Base-by-base conservation (phyloP, 2,329 filamentous ascomycete species). In the Raffaelea deltoideospora region DNA sequence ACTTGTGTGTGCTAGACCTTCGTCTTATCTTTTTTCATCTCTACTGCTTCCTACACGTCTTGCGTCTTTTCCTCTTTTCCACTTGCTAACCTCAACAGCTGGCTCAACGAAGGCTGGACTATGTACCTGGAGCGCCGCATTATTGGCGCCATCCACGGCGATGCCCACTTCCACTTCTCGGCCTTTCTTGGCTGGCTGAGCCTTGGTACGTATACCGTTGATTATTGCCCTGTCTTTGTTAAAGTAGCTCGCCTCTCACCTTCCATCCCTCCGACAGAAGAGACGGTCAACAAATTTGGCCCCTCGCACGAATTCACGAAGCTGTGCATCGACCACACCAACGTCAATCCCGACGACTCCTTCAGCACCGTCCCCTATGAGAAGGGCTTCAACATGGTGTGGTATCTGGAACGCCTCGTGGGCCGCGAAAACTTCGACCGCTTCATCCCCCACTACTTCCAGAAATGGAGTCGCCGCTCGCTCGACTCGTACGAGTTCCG, bases 401-500 rank as follows among this genome's bases (percentile, higher is more conserved):
- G 86, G 57, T 78, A 87, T 49, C 75, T 98, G 13, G 90, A 98
- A 50, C 79, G 79, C 33, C 64, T 94, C 2, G 69, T 96, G 4
- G 83, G 85, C 26, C 79, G 82, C 42, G 68, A 79, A n/a, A 80
- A 81, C 53, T 98, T 90, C 62, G 84, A 96, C 65, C 80, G 76
- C 48, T 98, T 96, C 58, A 95, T 96, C 51, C 86, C 87, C 14
- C 77, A 94, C 56, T 95, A 96, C 63, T 96, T 96, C 55, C 76
- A 69, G 22, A 83, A 72, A 28, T 96, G 80, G 72, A 76, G 81
- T 39, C 72, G 73, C 51, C 88, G 86, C 57, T 94, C 85, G 3
- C 69, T 98, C 8, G 86, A 95, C 58, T 92, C 84, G 2, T 93
- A 82, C 49, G 84, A 96, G 51, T 98, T 98, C 70, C 93, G 88